Conservation (phyloP, 129 eudicot genomes). For the Escallonia herrerae region DNA sequence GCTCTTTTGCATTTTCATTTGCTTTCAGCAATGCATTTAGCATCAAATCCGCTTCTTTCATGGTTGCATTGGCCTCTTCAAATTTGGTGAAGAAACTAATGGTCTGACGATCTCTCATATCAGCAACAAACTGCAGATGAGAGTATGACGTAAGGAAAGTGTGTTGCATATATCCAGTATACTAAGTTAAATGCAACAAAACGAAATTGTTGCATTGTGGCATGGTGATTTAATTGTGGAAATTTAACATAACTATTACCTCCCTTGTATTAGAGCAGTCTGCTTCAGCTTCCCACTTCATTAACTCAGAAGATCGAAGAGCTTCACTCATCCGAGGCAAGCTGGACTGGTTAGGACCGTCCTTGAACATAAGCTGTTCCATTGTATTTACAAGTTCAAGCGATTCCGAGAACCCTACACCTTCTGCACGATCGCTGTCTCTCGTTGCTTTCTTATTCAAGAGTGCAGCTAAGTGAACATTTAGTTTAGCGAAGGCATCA, state of each 20-base stretch:
- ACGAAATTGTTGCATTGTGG: neutral
- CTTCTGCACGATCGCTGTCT: slow-evolving; percentile 1
- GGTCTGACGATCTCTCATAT: slow-evolving; percentile 22
- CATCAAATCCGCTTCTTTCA: slow-evolving; percentile 60
- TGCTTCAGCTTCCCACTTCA: slow-evolving; percentile 23
- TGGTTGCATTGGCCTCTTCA: slow-evolving; percentile 59
- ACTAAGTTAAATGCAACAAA: neutral
- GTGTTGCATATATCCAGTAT: neutral
- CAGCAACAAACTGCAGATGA: slow-evolving; percentile 31
- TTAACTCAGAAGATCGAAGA: slow-evolving; percentile 13
- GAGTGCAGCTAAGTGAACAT: slow-evolving; percentile 32
- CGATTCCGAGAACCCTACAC: slow-evolving; percentile 8
- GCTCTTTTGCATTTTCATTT: slow-evolving; percentile 42
- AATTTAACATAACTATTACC: slow-evolving; percentile 19
- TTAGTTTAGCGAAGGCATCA: slow-evolving; percentile 38
- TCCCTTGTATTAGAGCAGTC: slow-evolving; percentile 16
- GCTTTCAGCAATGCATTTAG: slow-evolving; percentile 47
- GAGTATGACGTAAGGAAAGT: slow-evolving; percentile 4
- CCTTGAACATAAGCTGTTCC: neutral
- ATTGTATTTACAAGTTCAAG: slow-evolving; percentile 6
- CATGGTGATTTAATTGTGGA: neutral
- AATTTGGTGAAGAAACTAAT: slow-evolving; percentile 41
- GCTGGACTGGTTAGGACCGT: slow-evolving; percentile 9
- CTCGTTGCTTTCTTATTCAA: slow-evolving; percentile 20
- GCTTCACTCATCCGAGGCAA: slow-evolving; percentile 11